Evolutionary conservation across 2,329 filamentous ascomycete genomes (phyloP), one percentile per base, ranked within the genome.

Genomic region (Aspergillus fischeri): DNA sequence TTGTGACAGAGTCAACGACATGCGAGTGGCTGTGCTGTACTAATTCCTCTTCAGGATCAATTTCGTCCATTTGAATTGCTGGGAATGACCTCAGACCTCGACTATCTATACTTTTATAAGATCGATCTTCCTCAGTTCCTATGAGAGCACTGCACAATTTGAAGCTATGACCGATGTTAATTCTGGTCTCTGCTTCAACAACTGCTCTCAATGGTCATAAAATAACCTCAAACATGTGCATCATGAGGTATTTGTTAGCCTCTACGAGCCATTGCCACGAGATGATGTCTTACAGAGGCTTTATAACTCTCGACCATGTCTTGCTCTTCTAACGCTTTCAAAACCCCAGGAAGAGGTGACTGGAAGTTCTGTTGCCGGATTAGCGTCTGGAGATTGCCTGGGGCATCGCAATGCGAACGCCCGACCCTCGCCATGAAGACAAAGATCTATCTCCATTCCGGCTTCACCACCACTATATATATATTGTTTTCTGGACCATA

Each of bases 401-500:
- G 10, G 44, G 21, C 44, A 25, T 21, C 25, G 32, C 20, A 25
- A 47, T 24, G 10, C 20, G 21, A 25, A 47, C 20, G 44, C 44
- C 44, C 8, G 14, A 11, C n/a, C 17, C 44, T 28, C 24, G 35
- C 6, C 41, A 42, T 42, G 20, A 60, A 60, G 49, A 41, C 54
- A 21, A 48, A 48, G 25, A 42, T 47, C 20, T 53, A 60, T 61
- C 61, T 48, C 54, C 61, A 24, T 41, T 63, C 9, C 60, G 58
- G 7, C 54, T 61, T 7, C 52, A 32, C 10, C 61, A 63, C 27
- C 75, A 77, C 58, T 77, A 97, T 70, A 81, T 89, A 53, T 96
- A 90, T 78, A 86, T 97, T 61, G 80, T 95, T 55, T 78, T 83
- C 60, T 84, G 90, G 74, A 81, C 85, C 3, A 78, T 97, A 1